A percentile compares a stretch with the other conserved stretches of the same genome.
Evolutionary conservation across 495 filamentous ascomycete species (phyloP).

Genomic region (Friedmanniomyces simplex): DNA sequence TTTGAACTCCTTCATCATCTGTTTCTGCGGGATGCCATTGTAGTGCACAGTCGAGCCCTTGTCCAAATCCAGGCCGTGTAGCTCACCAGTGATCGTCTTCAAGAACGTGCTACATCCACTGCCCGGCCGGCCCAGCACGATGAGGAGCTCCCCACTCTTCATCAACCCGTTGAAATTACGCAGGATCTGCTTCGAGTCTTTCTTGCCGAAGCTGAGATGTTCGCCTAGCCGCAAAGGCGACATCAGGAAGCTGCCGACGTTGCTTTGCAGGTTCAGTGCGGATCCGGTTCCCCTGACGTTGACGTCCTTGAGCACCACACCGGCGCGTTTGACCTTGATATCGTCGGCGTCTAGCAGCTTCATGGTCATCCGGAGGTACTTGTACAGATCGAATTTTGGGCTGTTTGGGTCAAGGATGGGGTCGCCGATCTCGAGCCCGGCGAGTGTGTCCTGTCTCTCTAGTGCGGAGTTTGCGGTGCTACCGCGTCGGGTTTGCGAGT

Average conservation of each 20-base stretch:
- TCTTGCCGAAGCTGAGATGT: slow-evolving; percentile 29
- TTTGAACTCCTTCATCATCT: slow-evolving; percentile 53
- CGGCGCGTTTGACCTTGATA: slow-evolving; percentile 29
- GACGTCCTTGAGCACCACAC: slow-evolving; percentile 43
- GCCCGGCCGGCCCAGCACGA: slow-evolving; percentile 50
- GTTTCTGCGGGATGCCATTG: slow-evolving; percentile 42
- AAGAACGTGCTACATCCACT: slow-evolving; percentile 64
- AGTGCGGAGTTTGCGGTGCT: neutral
- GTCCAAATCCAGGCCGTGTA: slow-evolving; percentile 23
- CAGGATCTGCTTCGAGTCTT: slow-evolving; percentile 16
- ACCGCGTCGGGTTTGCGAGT: neutral
- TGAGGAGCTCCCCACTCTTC: slow-evolving; percentile 21
- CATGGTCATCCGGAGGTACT: slow-evolving; percentile 20
- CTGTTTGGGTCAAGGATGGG: slow-evolving; percentile 10
- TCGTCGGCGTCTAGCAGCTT: slow-evolving; percentile 37
- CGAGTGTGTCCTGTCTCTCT: slow-evolving; percentile 9
- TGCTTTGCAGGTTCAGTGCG: slow-evolving; percentile 47
- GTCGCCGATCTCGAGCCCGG: slow-evolving; percentile 9
- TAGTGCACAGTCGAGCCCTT: slow-evolving; percentile 28
- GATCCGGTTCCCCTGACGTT: slow-evolving; percentile 45
- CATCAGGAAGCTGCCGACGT: slow-evolving; percentile 40
- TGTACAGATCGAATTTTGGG: slow-evolving; percentile 18
- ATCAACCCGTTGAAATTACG: slow-evolving; percentile 21
- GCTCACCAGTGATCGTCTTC: slow-evolving; percentile 32
- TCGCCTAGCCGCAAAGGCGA: slow-evolving; percentile 41